Base-by-base conservation (phyloP, 2,329 filamentous ascomycete species). In the Colletotrichum sp. region DNA sequence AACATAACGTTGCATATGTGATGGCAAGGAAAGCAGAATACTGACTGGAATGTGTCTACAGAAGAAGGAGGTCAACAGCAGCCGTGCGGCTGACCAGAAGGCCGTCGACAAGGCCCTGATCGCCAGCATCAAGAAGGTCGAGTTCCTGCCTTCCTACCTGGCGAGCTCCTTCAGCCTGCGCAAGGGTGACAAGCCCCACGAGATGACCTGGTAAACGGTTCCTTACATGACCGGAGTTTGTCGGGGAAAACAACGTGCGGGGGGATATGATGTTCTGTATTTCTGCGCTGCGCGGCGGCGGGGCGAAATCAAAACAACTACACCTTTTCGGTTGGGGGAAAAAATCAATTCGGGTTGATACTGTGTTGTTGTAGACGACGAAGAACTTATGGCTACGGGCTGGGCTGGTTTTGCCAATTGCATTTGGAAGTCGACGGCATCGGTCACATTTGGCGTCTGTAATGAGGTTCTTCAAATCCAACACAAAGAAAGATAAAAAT, bases 131-230 rank as follows among this genome's bases (percentile, higher is more conserved):
- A 99, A 99, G 95, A 98, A 99, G 94, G 96, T 98, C 89, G 94
- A 96, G 83, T 91, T 96, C 89, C 95, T 99, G 84, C 89, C 93
- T 87, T 95, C 94, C 90, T 99, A 99, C 93, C 95, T 99, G 84
- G 92, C 92, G 86, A 95, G 94, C 89, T 95, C 94, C 87, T 99
- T 99, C 95, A 98, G 95, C 93, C 94, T 99, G 89, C 95, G 96
- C 91, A 98, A 96, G 92, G 97, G 97, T 86, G 96, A 99, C 93
- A 96, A 96, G 94, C 97, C 97, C 90, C 97, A 99, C 91, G 95
- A 98, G 93, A 99, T 99, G 97, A 95, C 95, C 90, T 99, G 96
- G 93, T 99, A 98, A 90, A 93, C 79, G 78, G 68, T 75, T 68
- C 64, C 28, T 72, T 52, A 26, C 36, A n/a, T 60, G 57, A 30